These are phyloP conservation scores for Fusarium sp. DNA, from an alignment of 2,329 filamentous ascomycete genomes.

Conservation along the genomic window DNA sequence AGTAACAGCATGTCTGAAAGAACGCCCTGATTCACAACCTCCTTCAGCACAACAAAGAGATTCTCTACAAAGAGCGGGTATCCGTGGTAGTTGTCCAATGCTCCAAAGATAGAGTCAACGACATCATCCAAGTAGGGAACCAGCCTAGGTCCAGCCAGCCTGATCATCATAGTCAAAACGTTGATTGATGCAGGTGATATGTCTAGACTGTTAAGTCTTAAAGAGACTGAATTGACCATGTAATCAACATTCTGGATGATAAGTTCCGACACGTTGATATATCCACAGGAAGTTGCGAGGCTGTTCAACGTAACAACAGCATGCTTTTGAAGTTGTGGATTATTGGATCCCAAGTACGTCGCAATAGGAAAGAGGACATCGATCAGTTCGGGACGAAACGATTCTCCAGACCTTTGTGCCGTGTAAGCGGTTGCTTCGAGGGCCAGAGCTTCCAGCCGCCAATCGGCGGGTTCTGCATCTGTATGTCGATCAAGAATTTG, in stretches of 20 bases:
- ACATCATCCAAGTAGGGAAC: slow-evolving; percentile 93
- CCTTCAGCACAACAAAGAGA: slow-evolving; percentile 83
- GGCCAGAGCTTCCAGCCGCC: slow-evolving; percentile 80
- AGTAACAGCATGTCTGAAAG: slow-evolving; percentile 65
- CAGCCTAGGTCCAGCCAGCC: slow-evolving; percentile 81
- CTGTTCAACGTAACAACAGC: slow-evolving; percentile 85
- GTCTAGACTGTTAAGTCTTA: slow-evolving; percentile 91
- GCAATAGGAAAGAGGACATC: slow-evolving; percentile 93
- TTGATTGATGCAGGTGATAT: slow-evolving; percentile 91
- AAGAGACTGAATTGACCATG: slow-evolving; percentile 89
- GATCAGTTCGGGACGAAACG: slow-evolving; percentile 86
- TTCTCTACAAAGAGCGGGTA: slow-evolving; percentile 87
- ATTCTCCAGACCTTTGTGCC: slow-evolving; percentile 71
- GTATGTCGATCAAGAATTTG: slow-evolving; percentile 67
- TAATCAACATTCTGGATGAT: slow-evolving; percentile 95
- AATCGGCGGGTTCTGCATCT: slow-evolving; percentile 66
- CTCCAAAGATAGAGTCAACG: slow-evolving; percentile 89
- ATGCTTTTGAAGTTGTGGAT: slow-evolving; percentile 76
- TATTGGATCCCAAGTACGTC: slow-evolving; percentile 82
- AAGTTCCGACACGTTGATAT: slow-evolving; percentile 77
- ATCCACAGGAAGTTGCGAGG: slow-evolving; percentile 80
- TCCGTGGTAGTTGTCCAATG: slow-evolving; percentile 94
- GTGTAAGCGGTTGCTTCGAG: slow-evolving; percentile 84
- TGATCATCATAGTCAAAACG: slow-evolving; percentile 94
- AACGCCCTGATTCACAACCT: slow-evolving; percentile 84